Conservation (phyloP, 1,284 basidiomycete species). For the Malassezia equina region DNA sequence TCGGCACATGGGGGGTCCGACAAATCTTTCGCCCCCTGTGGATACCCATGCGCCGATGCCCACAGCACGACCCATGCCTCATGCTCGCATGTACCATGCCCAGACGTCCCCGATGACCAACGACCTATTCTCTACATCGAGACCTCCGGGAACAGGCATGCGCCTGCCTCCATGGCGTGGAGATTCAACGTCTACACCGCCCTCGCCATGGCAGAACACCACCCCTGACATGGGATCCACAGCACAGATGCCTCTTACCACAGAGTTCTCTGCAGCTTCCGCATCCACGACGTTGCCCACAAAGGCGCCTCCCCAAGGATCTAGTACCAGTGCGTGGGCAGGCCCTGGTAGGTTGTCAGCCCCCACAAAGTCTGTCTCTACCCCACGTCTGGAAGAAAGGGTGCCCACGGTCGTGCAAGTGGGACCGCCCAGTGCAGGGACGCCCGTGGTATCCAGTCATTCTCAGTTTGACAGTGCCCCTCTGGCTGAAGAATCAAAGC, state of each 20-base stretch:
- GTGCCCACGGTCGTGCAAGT: not conserved
- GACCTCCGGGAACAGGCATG: slow-evolving; percentile 2
- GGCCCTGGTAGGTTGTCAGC: not conserved
- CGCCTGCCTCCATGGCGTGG: not conserved
- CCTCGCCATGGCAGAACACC: not conserved
- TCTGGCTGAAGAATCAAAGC: not conserved
- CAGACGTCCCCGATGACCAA: not conserved
- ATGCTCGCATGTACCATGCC: slow-evolving; percentile 7
- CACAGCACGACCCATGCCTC: not conserved
- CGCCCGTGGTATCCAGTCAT: not conserved
- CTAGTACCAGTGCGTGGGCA: not conserved
- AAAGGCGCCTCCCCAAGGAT: not conserved
- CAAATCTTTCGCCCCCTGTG: not conserved
- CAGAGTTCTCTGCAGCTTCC: not conserved
- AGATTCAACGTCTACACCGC: not conserved
- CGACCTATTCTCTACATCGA: slow-evolving; percentile 1
- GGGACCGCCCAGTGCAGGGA: not conserved
- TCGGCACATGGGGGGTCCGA: not conserved
- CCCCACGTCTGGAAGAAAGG: not conserved
- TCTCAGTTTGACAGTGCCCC: not conserved
- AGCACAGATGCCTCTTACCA: not conserved
- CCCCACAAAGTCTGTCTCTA: not conserved
- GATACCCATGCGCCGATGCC: not conserved
- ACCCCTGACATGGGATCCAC: not conserved
- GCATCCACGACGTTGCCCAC: not conserved